Conservation (phyloP, 192 early-diverging fungal genomes). For the Podila minutissima region DNA sequence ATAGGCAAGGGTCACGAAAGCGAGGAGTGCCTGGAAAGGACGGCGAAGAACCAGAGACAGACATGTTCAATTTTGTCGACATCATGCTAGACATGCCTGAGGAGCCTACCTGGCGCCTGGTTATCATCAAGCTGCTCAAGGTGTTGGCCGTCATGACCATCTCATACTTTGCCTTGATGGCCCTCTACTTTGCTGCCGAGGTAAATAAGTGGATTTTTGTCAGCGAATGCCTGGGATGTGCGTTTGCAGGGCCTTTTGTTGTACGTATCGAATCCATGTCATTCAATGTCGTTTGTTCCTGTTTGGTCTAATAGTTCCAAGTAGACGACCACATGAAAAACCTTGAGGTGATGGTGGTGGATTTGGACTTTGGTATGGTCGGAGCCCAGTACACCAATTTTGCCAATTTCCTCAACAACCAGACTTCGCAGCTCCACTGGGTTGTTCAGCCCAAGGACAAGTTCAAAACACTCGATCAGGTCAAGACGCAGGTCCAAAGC, state of each 20-base stretch:
- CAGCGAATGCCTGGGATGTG: background rate
- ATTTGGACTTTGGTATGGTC: slow-evolving; percentile 34
- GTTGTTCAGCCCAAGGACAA: background rate
- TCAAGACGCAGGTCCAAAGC: slow-evolving; percentile 13
- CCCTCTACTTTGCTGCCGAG: slow-evolving; percentile 43
- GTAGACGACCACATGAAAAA: slow-evolving; percentile 15
- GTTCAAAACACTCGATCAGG: slow-evolving; percentile 6
- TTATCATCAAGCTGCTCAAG: slow-evolving; percentile 29
- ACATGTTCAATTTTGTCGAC: slow-evolving; percentile 40
- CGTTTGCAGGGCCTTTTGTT: background rate
- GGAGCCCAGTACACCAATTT: slow-evolving; percentile 31
- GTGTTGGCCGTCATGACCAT: slow-evolving; percentile 34
- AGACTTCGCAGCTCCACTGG: slow-evolving; percentile 26
- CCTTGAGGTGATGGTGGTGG: slow-evolving; percentile 32
- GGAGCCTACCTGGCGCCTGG: slow-evolving; percentile 17
- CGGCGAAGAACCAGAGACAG: slow-evolving; percentile 46
- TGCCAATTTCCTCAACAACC: slow-evolving; percentile 7
- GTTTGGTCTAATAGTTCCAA: slow-evolving; percentile 12
- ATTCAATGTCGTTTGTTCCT: background rate
- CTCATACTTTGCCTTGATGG: slow-evolving; percentile 37
- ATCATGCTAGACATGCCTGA: slow-evolving; percentile 45
- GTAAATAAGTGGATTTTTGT: background rate
- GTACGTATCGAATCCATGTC: background rate
- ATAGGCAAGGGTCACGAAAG: background rate
- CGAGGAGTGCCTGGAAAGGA: slow-evolving; percentile 36